phyloP scores from a whole-genome alignment of 805 yeast species.

The Yamadazyma laniorum region DNA sequence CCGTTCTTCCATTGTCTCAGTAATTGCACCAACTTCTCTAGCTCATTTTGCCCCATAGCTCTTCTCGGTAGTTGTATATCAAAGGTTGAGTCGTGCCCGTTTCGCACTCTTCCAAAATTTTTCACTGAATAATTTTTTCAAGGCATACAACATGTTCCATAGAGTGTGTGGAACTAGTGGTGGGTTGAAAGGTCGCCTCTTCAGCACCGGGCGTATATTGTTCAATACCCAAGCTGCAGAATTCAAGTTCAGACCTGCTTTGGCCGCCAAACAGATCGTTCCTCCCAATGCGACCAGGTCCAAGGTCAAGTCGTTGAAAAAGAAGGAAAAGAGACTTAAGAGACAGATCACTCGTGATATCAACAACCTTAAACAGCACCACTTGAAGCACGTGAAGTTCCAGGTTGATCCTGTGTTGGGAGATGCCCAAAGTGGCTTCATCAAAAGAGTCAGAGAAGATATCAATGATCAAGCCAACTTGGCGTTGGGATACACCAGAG shows the following conservation, averaged over 20 bases:
- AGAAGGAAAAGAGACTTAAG: slow-evolving; percentile 40
- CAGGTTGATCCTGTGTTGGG: slow-evolving; percentile 85
- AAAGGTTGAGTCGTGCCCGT: no score
- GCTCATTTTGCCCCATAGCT: neutral
- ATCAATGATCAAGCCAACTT: slow-evolving; percentile 57
- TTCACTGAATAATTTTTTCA: neutral
- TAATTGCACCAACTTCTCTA: neutral
- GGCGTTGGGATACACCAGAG: slow-evolving; percentile 55
- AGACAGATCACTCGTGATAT: slow-evolving; percentile 40
- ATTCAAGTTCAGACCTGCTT: slow-evolving; percentile 16
- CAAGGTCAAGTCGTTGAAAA: slow-evolving; percentile 32
- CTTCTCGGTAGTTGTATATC: no score
- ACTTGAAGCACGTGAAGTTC: slow-evolving; percentile 29
- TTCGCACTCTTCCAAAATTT: neutral
- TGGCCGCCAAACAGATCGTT: slow-evolving; percentile 39
- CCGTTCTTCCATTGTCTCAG: slow-evolving; percentile 13
- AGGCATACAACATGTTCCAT: neutral
- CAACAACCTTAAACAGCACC: slow-evolving; percentile 40
- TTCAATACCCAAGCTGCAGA: neutral
- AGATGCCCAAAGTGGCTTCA: slow-evolving; percentile 59
- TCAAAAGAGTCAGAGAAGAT: slow-evolving; percentile 64
- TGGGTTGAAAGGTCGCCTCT: neutral
- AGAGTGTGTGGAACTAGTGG: neutral
- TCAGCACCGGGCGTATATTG: neutral
- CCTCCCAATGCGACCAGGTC: slow-evolving; percentile 31